Conservation (phyloP, 2,329 filamentous ascomycete genomes). For the Stylonectria norvegica region DNA sequence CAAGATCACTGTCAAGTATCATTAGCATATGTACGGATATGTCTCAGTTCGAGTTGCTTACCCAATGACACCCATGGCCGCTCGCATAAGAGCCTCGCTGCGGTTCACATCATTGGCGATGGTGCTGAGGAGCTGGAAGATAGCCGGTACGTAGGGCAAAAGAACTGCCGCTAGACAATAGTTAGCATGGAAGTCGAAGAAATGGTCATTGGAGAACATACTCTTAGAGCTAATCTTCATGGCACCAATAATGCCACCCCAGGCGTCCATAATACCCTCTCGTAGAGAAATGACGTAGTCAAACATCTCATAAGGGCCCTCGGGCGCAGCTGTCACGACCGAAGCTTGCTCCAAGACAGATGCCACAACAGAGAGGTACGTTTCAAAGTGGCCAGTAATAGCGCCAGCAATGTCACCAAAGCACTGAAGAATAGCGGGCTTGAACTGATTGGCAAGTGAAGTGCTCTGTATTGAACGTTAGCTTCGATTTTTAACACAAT, state of each 20-base stretch:
- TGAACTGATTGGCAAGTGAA: constrained; percentile 90
- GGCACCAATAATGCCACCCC: constrained; percentile 93
- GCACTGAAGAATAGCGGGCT: constrained; percentile 95
- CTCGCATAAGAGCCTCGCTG: constrained; percentile 85
- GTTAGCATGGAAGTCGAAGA: constrained; percentile 24
- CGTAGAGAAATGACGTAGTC: constrained; percentile 94
- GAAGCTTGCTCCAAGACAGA: constrained; percentile 93
- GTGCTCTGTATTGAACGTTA: constrained; percentile 57
- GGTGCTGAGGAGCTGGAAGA: constrained; percentile 81
- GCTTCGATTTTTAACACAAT: background rate
- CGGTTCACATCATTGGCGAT: constrained; percentile 81
- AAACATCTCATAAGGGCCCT: constrained; percentile 90
- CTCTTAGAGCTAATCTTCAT: constrained; percentile 82
- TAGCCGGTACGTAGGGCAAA: constrained; percentile 73
- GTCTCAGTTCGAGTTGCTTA: constrained; percentile 44
- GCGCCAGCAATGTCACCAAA: constrained; percentile 97
- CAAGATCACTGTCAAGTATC: constrained; percentile 69
- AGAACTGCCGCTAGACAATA: constrained; percentile 59
- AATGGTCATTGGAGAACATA: constrained; percentile 39
- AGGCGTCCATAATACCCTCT: constrained; percentile 98
- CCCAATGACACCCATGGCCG: constrained; percentile 98
- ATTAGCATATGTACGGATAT: constrained; percentile 11
- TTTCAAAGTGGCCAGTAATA: constrained; percentile 88
- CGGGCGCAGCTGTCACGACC: constrained; percentile 71
- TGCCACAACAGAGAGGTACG: constrained; percentile 86